Evolutionary conservation across 78 protist species (phyloP), one percentile per base, ranked within the genome.

Genomic region (Dictyostelium brefeldianum): DNA sequence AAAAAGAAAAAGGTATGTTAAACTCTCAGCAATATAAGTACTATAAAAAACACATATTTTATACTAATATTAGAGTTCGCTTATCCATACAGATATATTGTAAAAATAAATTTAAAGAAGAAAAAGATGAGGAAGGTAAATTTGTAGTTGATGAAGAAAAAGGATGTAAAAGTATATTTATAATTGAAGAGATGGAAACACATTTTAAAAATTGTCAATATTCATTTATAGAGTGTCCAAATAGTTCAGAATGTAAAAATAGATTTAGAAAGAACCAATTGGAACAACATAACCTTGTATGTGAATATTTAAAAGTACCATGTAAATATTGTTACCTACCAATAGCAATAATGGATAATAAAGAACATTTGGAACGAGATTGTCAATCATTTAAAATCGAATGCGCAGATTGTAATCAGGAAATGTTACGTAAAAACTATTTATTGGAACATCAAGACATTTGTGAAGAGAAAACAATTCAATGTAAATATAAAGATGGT

Each of bases 1-100:
- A 67, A 67, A 67, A 67, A 64, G 73, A 67, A 67, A 67, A 67
- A 67, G 22, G 75, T 62, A 62, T n/a, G 67, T n/a, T 9, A 62
- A 2, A 36, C 43, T 36, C 43, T n/a, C n/a, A n/a, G n/a, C n/a
- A n/a, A n/a, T n/a, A n/a, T n/a, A n/a, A n/a, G n/a, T n/a, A n/a
- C n/a, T n/a, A n/a, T n/a, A n/a, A n/a, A n/a, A n/a, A n/a, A n/a
- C n/a, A n/a, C n/a, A n/a, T n/a, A 56, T n/a, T 2, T 54, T 18
- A 20, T 20, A 20, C 8, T 56, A 20, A 8, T 17, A 20, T 20
- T 18, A 14, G 1, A 50, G 8, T 56, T 20, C 22, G 8, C 0
- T 57, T 20, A 20, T 20, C 20, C 2, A n/a, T 25, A 62, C n/a
- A 67, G 47, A 47, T 67, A 31, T 67, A 67, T 31, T 67, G 75